Conservation (phyloP, 2,329 filamentous ascomycete species). For the Venturia pyrina region DNA sequence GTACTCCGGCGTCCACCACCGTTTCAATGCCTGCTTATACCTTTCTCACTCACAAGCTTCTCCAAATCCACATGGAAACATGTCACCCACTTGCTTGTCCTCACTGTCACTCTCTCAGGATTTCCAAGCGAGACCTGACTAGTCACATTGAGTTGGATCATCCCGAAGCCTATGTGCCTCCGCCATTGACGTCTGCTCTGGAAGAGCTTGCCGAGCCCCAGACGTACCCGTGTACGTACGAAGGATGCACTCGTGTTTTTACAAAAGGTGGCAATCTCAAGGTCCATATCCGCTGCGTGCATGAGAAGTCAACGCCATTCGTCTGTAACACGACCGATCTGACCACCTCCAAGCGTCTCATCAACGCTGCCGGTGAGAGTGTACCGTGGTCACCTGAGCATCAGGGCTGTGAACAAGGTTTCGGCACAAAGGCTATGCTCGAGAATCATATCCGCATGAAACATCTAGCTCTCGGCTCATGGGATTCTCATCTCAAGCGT, state of each 20-base stretch:
- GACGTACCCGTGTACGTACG: slow-evolving; percentile 54
- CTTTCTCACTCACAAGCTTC: slow-evolving; percentile 62
- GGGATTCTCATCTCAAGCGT: slow-evolving; percentile 18
- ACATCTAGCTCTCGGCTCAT: slow-evolving; percentile 55
- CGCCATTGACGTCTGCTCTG: slow-evolving; percentile 24
- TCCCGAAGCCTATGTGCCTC: slow-evolving; percentile 58
- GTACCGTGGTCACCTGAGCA: slow-evolving; percentile 40
- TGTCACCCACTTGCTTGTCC: slow-evolving; percentile 64
- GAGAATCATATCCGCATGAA: slow-evolving; percentile 78
- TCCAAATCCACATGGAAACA: slow-evolving; percentile 63
- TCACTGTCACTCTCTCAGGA: slow-evolving; percentile 61
- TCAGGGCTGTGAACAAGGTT: slow-evolving; percentile 64
- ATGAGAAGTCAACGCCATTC: slow-evolving; percentile 63
- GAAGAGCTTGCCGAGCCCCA: slow-evolving; percentile 49
- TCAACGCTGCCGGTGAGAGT: slow-evolving; percentile 31
- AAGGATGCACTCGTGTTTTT: slow-evolving; percentile 65
- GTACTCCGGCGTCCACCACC: background rate
- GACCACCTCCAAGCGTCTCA: slow-evolving; percentile 30
- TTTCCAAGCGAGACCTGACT: slow-evolving; percentile 51
- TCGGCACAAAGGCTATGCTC: slow-evolving; percentile 66
- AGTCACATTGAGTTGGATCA: slow-evolving; percentile 47
- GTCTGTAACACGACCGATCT: slow-evolving; percentile 66
- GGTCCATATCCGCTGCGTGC: slow-evolving; percentile 65
- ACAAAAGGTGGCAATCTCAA: slow-evolving; percentile 76
- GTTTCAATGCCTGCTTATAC: slow-evolving; percentile 22